Base-by-base conservation (phyloP, 371 early-diverging fungal species). In the Umbelopsis sp. region DNA sequence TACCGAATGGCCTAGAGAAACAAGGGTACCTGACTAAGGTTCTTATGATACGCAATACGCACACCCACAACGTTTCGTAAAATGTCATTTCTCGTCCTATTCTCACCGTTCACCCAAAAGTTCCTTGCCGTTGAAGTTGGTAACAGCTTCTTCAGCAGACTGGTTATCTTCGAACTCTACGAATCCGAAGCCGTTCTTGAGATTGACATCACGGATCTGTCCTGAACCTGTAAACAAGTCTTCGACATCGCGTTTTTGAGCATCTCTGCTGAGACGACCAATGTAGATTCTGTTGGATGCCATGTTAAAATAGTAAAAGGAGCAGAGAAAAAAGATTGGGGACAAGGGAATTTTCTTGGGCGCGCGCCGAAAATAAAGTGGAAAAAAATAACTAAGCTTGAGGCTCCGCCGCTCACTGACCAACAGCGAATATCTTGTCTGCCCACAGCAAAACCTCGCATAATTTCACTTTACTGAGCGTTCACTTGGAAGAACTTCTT, bases 171-270 rank as follows among this genome's bases (percentile, higher is more conserved):
- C 86, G 70, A 86, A 92, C 71, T 92, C 87, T 45, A 92, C 88
- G 76, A 92, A 92, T 38, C 91, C 92, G 74, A 88, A 92, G 24
- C 91, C 92, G 62, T 79, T 85, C 73, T 87, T 87, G 53, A 90
- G 75, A 29, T 83, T 89, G 62, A 87, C 80, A 64, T 90, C 91
- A 68, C 84, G 81, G 70, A 91, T 83, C 63, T 80, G 76, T 38
- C 90, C 90, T 66, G 80, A 87, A 32, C 76, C 77, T 63, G 83
- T 79, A 71, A 90, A 89, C 51, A 88, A 83, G 64, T 72, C 72
- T 74, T 90, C 89, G 46, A 90, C 71, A 74, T 90, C 91, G 45
- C 86, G 80, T 65, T 84, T 85, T 63, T 74, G 75, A 35, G 85
- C 86, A 72, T 90, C 89, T 70, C 83, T 84, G 22, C 86, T 72